Evolutionary conservation across 1,139 yeast genomes (phyloP), one percentile per base, ranked within the genome.

Genomic region (Chernovozyma aurita): DNA sequence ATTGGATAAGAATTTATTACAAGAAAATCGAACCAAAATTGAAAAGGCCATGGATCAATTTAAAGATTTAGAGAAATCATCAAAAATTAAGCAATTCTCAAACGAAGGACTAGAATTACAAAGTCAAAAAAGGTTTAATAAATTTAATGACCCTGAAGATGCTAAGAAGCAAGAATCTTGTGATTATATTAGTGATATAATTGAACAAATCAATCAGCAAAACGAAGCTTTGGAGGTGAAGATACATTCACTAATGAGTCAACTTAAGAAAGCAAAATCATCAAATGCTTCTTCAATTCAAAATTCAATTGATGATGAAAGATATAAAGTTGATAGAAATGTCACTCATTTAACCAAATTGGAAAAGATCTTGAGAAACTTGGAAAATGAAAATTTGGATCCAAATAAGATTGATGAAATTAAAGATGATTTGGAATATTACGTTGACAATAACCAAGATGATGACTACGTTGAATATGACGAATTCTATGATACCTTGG

Each of bases 401-500:
- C 85, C 94, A 1, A 95, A 87, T 18, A 77, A 78, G 41, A 78
- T 94, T 14, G 85, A 84, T 50, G 83, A 76, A 22, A 77, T 87
- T 40, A 83, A 82, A 52, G 99, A 94, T 41, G 97, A 92, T 57
- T 85, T 94, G 54, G 87, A 78, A 48, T 92, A 90, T 61, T 92
- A 88, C 57, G 95, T 94, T 31, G 97, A 92, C 44, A 85, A 92
- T 44, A 94, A 92, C 54, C 95, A 85, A 60, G 97, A 88, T 40
- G 95, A 82, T n/a, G 96, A 90, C 52, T 94, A 88, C 58, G 85
- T 92, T 18, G 97, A 92, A 53, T 95, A 92, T 58, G 97, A 92
- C 50, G 92, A 88, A 25, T 79, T 92, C 45, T 92, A 92, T 56
- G 97, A 92, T 48, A 88, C 80, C 40, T 73, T 92, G 46, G 92